A percentile compares a stretch with the other conserved stretches of the same genome.
Conservation (phyloP, 1,284 basidiomycete genomes). For the Golubevia pallescens region DNA sequence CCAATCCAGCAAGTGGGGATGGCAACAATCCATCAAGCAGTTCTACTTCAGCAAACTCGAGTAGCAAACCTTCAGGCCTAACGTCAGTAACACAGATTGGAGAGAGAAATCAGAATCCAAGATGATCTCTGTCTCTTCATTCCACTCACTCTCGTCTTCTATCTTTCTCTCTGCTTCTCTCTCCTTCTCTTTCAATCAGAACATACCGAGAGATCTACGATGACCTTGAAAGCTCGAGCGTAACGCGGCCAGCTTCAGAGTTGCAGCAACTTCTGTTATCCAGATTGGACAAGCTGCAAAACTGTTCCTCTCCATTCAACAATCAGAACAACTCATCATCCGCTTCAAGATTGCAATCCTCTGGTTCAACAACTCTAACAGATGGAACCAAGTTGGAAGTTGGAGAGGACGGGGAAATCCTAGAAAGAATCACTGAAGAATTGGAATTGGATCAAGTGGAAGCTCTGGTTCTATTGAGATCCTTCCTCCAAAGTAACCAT, state of each 20-base stretch:
- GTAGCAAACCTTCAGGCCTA: too few species aligned
- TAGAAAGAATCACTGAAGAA: constrained; percentile 25
- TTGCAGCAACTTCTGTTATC: constrained; percentile 22
- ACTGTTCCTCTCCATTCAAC: constrained; percentile 30
- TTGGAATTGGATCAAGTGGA: constrained; percentile 35
- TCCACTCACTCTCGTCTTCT: not conserved
- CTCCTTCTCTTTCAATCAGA: constrained; percentile 3
- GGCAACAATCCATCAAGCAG: too few species aligned
- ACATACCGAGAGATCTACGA: constrained; percentile 52
- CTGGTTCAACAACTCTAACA: constrained; percentile 16
- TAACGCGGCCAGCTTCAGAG: constrained; percentile 18
- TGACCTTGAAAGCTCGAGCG: constrained; percentile 41
- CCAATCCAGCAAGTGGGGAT: too few species aligned
- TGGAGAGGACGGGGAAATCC: constrained; percentile 23
- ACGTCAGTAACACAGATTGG: too few species aligned
- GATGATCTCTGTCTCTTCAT: too few species aligned
- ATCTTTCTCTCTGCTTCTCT: not conserved
- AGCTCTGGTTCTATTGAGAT: constrained; percentile 24
- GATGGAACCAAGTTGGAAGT: constrained; percentile 21
- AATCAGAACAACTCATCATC: not conserved
- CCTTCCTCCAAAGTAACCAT: constrained; percentile 40
- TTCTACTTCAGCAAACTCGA: too few species aligned
- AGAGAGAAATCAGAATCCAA: too few species aligned
- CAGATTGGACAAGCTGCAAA: constrained; percentile 25
- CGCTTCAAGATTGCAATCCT: constrained; percentile 7